phyloP scores from a whole-genome alignment of 73 alveolate species.

The Tetrahymena elliotti region DNA sequence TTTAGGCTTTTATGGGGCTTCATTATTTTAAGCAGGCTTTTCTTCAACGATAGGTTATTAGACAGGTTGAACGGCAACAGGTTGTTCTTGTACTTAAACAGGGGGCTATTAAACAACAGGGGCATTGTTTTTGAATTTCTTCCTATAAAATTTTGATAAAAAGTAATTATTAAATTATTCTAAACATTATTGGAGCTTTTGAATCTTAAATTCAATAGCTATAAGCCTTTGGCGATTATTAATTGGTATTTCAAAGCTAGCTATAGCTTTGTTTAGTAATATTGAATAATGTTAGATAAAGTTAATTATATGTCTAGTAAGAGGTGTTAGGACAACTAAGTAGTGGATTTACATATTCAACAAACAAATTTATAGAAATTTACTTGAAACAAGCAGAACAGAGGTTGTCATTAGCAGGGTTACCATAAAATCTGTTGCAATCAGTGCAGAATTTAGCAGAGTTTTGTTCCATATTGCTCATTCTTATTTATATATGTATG shows the following conservation, averaged over 20 bases:
- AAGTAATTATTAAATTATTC: not conserved
- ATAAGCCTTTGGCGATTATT: not conserved
- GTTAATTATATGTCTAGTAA: not conserved
- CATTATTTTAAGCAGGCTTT: not conserved
- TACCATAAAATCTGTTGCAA: not conserved
- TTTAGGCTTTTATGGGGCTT: not conserved
- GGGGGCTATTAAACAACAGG: not conserved
- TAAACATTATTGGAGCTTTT: not conserved
- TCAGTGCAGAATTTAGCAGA: not conserved
- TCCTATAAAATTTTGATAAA: not conserved
- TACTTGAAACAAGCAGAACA: not conserved
- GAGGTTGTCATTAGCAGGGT: not conserved
- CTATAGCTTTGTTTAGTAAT: not conserved
- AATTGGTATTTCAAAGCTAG: not conserved
- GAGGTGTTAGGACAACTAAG: not conserved
- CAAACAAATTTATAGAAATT: not conserved
- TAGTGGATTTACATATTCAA: not conserved
- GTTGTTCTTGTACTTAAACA: not conserved
- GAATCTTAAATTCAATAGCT: too few species aligned
- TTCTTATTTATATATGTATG: not conserved
- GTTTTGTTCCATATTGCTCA: not conserved
- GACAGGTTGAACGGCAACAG: not conserved
- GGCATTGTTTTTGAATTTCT: not conserved
- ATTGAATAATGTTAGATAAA: not conserved
- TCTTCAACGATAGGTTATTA: not conserved